A percentile compares a stretch with the other conserved stretches of the same genome.
Evolutionary conservation across 139 green algal species (phyloP).

Genomic region (Volvox reticuliferus): DNA sequence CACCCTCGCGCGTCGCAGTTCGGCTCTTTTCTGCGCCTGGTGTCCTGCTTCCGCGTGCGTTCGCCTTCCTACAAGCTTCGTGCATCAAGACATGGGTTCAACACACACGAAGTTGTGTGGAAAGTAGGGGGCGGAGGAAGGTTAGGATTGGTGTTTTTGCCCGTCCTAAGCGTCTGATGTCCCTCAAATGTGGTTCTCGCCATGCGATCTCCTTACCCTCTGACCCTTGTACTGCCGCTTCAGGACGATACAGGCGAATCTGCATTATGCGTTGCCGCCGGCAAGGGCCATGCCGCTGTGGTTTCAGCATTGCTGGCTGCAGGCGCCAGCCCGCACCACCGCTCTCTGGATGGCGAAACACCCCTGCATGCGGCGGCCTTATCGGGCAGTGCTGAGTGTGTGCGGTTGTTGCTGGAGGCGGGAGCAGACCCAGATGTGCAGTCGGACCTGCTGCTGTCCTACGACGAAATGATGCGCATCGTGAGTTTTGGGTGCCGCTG

Average conservation of each 20-base stretch:
- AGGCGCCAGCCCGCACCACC: not conserved
- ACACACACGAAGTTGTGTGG: too few relatives aligned
- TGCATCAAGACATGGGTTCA: too few relatives aligned
- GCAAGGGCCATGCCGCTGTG: not conserved
- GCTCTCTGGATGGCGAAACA: conserved; percentile 28
- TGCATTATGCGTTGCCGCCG: not conserved
- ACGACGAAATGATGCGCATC: not conserved
- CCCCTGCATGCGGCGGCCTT: conserved; percentile 21
- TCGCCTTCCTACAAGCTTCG: too few relatives aligned
- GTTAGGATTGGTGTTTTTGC: too few relatives aligned
- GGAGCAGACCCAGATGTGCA: not conserved
- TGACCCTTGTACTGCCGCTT: not conserved
- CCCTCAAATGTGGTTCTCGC: not conserved
- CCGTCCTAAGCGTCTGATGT: too few relatives aligned
- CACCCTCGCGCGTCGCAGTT: too few relatives aligned
- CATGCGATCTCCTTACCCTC: not conserved
- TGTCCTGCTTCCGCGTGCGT: too few relatives aligned
- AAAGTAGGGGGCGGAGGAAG: too few relatives aligned
- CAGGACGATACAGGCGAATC: conserved; percentile 11
- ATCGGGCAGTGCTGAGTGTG: not conserved
- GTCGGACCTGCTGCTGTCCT: conserved; percentile 20
- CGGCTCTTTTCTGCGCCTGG: too few relatives aligned
- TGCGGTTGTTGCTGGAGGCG: conserved; percentile 12
- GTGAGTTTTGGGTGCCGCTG: not conserved
- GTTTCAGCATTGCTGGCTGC: conserved; percentile 10